These are phyloP conservation scores for Aureobasidium zeae DNA, from an alignment of 2,329 filamentous ascomycete species.

Conservation along the genomic window DNA sequence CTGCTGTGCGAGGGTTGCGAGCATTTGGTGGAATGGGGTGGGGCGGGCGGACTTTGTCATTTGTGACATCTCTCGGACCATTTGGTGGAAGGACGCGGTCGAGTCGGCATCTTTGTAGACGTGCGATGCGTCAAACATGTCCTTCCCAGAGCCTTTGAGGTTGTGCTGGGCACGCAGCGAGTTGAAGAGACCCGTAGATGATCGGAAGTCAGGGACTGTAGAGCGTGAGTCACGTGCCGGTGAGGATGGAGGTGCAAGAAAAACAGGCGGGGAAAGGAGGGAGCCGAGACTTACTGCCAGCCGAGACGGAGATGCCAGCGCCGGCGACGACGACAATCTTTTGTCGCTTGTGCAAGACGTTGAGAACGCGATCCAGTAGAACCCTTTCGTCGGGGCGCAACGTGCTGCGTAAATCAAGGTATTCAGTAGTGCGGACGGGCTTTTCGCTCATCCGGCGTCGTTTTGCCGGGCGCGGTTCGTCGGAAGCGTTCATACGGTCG, in stretches of 20 bases:
- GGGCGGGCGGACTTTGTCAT: slow-evolving; percentile 69
- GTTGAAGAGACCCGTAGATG: slow-evolving; percentile 78
- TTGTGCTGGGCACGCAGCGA: slow-evolving; percentile 79
- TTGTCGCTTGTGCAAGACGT: slow-evolving; percentile 73
- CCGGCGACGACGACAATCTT: slow-evolving; percentile 96
- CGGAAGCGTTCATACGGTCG: slow-evolving; percentile 36
- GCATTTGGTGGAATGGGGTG: slow-evolving; percentile 84
- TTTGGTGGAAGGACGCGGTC: slow-evolving; percentile 86
- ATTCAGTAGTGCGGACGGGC: slow-evolving; percentile 68
- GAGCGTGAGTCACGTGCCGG: slow-evolving; percentile 20
- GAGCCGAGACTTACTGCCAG: slow-evolving; percentile 62
- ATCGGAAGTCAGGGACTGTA: slow-evolving; percentile 88
- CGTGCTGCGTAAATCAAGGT: slow-evolving; percentile 60
- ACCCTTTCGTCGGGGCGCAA: slow-evolving; percentile 48
- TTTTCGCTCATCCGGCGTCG: slow-evolving; percentile 58
- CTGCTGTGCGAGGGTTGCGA: slow-evolving; percentile 81
- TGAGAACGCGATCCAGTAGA: slow-evolving; percentile 61
- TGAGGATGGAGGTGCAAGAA: too few species aligned
- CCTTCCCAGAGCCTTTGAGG: slow-evolving; percentile 84
- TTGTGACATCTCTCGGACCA: slow-evolving; percentile 82
- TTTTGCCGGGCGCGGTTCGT: slow-evolving; percentile 63
- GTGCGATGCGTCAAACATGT: slow-evolving; percentile 93
- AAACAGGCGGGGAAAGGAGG: slow-evolving; percentile 17
- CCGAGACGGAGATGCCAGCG: slow-evolving; percentile 92
- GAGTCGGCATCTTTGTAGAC: slow-evolving; percentile 89